Evolutionary conservation across 805 yeast genomes (phyloP), one percentile per base, ranked within the genome.

Genomic region (Danielozyma ontarioensis): DNA sequence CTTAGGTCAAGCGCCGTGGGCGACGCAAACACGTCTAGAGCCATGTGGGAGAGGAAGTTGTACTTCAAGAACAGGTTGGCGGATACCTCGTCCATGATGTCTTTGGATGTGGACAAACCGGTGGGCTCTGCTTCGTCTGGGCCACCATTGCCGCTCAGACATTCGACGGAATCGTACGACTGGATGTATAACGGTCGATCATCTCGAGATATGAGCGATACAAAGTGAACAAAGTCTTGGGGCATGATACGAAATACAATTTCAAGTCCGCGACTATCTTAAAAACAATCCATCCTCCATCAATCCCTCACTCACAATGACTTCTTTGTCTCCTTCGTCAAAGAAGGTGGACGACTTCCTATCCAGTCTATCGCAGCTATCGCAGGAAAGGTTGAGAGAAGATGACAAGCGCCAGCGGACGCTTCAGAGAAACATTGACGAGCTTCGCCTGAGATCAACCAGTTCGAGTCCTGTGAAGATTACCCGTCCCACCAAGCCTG

Each of bases 21-120:
- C 19, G 83, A 74, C 22, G 78, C 66, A 47, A 82, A 79, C 14
- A 80, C 71, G 52, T 82, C 89, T 16, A 82, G 58, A 4, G 87
- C 78, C 82, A 82, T 80, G 50, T 82, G 86, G n/a, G 85, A 73
- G 19, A 82, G 60, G 44, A 81, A 81, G 47, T 82, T 79, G 58
- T 77, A 80, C 44, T 80, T 77, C 19, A 80, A 57, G 34, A 74
- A 57, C 37, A 64, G 65, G 42, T 76, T 70, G 28, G 69, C 64
- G 25, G 56, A 49, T n/a, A n/a, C n/a, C n/a, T n/a, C n/a, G n/a
- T n/a, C n/a, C n/a, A n/a, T n/a, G n/a, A n/a, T n/a, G n/a, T n/a
- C 13, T 43, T 32, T 10, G 38, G 29, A 17, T 39, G 39, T 17
- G 30, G 35, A n/a, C 28, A 15, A 15, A 34, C 39, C 12, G 34